A percentile compares a stretch with the other conserved stretches of the same genome.
Evolutionary conservation across 2,329 filamentous ascomycete species (phyloP).

Genomic region (Zalaria obscura): DNA sequence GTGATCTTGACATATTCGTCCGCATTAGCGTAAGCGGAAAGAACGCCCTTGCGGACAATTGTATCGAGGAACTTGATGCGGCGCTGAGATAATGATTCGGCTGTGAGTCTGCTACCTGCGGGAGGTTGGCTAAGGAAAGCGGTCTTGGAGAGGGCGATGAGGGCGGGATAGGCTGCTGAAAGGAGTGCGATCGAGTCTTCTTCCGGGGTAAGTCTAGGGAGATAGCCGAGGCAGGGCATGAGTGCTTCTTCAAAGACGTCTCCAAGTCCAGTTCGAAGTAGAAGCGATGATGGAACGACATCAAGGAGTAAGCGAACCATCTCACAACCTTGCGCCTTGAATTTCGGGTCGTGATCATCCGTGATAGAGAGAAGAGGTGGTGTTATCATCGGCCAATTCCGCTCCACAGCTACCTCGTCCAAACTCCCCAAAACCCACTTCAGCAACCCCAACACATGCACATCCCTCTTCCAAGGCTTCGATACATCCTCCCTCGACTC

Average conservation of each 20-base stretch:
- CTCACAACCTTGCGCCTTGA: slow-evolving; percentile 42
- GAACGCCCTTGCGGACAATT: slow-evolving; percentile 26
- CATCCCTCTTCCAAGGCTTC: slow-evolving; percentile 48
- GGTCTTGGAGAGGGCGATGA: slow-evolving; percentile 42
- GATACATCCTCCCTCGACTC: slow-evolving; percentile 25
- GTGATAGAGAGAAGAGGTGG: slow-evolving; percentile 56
- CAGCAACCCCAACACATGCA: slow-evolving; percentile 37
- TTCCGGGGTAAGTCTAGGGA: slow-evolving; percentile 66
- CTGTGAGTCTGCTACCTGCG: neutral
- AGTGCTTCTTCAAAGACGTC: slow-evolving; percentile 55
- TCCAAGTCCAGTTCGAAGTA: slow-evolving; percentile 50
- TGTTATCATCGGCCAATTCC: slow-evolving; percentile 53
- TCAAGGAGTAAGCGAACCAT: slow-evolving; percentile 41
- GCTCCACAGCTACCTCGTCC: slow-evolving; percentile 35
- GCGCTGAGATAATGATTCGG: slow-evolving; percentile 10
- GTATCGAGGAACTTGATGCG: slow-evolving; percentile 27
- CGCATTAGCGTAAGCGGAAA: slow-evolving; percentile 38
- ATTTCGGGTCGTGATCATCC: slow-evolving; percentile 44
- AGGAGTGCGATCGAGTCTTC: slow-evolving; percentile 54
- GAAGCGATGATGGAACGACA: slow-evolving; percentile 37
- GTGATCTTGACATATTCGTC: slow-evolving; percentile 44
- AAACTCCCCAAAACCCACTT: slow-evolving; percentile 44
- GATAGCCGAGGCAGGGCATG: slow-evolving; percentile 57
- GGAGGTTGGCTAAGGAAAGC: slow-evolving; percentile 17
- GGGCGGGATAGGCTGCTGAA: slow-evolving; percentile 47